phyloP scores from a whole-genome alignment of 768 basidiomycete species.

The Russula virescens region DNA sequence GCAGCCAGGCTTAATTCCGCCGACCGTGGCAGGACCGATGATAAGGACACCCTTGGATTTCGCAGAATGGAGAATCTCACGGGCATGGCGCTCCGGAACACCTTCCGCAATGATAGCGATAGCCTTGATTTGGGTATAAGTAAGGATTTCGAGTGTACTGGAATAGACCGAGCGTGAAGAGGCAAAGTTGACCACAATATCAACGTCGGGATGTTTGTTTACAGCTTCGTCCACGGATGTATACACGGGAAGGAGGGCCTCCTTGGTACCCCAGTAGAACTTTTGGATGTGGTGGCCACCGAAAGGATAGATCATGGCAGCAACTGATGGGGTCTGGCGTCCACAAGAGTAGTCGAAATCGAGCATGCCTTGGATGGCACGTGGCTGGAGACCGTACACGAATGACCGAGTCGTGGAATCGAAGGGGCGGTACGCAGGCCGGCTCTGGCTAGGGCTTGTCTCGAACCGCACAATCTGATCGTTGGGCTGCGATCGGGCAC shows the following conservation, averaged over 20 bases:
- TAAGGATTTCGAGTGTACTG: constrained; percentile 88
- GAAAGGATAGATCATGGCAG: constrained; percentile 99
- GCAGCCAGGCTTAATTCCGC: constrained; percentile 99
- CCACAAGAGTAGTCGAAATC: constrained; percentile 99
- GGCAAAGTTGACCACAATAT: constrained; percentile 98
- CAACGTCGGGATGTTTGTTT: constrained; percentile 92
- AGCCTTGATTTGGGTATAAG: constrained; percentile 58
- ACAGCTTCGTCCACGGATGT: constrained; percentile 86
- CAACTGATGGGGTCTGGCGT: constrained; percentile 82
- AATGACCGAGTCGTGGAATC: constrained; percentile 92
- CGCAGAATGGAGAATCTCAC: constrained; percentile 91
- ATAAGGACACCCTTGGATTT: constrained; percentile 83
- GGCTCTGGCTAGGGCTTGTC: constrained; percentile 35
- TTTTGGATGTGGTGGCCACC: constrained; percentile 99
- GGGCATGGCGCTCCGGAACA: constrained; percentile 95
- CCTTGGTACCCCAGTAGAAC: constrained; percentile 99
- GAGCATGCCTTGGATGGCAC: constrained; percentile 97
- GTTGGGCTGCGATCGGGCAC: constrained; percentile 74
- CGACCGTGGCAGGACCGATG: constrained; percentile 95
- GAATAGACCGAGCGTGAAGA: constrained; percentile 90
- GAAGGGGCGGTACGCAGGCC: constrained; percentile 88
- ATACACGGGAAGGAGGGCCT: constrained; percentile 97
- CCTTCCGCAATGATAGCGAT: constrained; percentile 98
- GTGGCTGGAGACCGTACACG: constrained; percentile 97
- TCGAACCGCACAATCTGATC: constrained; percentile 93